phyloP scores from a whole-genome alignment of 73 alveolate genomes.

The Paramecium pentaurelia region DNA sequence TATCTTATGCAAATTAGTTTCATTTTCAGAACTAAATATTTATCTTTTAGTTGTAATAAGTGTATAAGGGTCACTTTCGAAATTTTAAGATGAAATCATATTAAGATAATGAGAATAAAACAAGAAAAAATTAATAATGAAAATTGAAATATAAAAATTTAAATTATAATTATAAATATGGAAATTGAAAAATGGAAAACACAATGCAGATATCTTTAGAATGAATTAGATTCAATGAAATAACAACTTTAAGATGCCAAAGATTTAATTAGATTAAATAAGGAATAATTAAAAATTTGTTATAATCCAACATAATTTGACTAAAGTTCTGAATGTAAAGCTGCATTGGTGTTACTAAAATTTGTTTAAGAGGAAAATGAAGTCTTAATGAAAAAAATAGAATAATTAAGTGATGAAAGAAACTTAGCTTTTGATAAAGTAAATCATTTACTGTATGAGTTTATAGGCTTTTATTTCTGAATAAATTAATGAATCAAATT shows the following conservation, averaged over 20 bases:
- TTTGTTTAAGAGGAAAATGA: neutral
- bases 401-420: conserved; percentile 3
- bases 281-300: conserved; percentile 15
- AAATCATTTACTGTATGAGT: neutral
- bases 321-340: neutral
- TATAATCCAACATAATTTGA: conserved; percentile 6
- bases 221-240: conserved; percentile 8
- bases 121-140: neutral
- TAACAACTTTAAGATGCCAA: neutral
- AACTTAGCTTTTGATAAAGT: conserved; percentile 25
- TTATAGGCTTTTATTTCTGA: conserved; percentile 31
- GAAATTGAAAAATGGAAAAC: conserved; percentile 11
- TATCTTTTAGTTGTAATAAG: neutral
- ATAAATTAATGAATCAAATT: conserved; percentile 11
- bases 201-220: neutral
- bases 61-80: neutral
- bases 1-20: neutral
- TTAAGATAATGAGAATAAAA: neutral
- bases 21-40: neutral
- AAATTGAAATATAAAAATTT: neutral
- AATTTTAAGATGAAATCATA: neutral
- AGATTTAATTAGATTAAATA: neutral
- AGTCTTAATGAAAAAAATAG: neutral
- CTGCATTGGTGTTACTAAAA: conserved; percentile 22
- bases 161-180: neutral